These are phyloP conservation scores for Kazachstania bromeliacearum DNA, from an alignment of 805 yeast species.

Conservation along the genomic window DNA sequence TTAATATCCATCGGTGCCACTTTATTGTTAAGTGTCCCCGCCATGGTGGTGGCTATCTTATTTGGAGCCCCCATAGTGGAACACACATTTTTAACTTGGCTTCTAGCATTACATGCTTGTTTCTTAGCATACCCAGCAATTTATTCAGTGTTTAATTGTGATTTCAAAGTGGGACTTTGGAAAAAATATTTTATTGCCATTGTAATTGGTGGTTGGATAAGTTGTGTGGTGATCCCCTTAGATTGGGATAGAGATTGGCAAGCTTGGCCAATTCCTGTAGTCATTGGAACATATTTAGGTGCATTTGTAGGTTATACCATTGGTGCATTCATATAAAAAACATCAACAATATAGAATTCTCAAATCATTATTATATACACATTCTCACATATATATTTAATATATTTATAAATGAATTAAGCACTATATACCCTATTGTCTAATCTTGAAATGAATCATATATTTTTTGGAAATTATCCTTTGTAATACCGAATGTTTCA, in stretches of 20 bases:
- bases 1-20: constrained; percentile 20
- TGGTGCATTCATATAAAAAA: constrained; percentile 25
- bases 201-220: constrained; percentile 75
- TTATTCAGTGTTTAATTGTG: constrained; percentile 46
- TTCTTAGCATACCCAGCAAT: constrained; percentile 54
- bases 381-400: not conserved
- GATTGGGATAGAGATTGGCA: constrained; percentile 99
- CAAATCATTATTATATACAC: not conserved
- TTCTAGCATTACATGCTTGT: constrained; percentile 54
- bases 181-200: constrained; percentile 29
- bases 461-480: constrained; percentile 12
- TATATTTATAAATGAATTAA: not conserved
- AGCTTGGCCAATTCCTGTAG: constrained; percentile 83
- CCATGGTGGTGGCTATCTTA: constrained; percentile 37
- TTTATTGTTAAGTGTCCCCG: constrained; percentile 19
- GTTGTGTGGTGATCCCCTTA: constrained; percentile 86
- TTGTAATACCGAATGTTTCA: constrained; percentile 19
- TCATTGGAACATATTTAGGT: constrained; percentile 74
- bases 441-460: constrained; percentile 11
- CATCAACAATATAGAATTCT: not conserved
- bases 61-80: constrained; percentile 75
- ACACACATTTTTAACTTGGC: constrained; percentile 43
- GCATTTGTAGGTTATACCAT: constrained; percentile 48
- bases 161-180: constrained; percentile 38
- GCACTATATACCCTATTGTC: not conserved